phyloP scores from a whole-genome alignment of 1,284 basidiomycete species.

The Ceratorhiza oryzae-sativae region DNA sequence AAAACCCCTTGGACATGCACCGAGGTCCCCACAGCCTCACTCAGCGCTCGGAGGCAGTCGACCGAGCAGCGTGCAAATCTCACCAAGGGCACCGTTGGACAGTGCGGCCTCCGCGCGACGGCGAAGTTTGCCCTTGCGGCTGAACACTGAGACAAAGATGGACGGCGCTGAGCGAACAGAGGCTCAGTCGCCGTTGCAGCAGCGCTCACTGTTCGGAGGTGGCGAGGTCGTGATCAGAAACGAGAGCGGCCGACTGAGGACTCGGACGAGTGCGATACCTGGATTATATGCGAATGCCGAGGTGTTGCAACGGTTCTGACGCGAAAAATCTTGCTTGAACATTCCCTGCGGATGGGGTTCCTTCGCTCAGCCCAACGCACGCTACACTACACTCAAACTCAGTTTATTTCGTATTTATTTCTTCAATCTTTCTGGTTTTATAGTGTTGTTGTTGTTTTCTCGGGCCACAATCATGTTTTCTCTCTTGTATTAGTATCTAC shows the following conservation, averaged over 20 bases:
- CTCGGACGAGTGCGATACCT: slow-evolving; percentile 27
- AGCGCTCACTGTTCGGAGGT: not conserved
- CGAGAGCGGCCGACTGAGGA: slow-evolving; percentile 25
- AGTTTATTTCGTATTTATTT: slow-evolving; percentile 33
- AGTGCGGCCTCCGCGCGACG: not conserved
- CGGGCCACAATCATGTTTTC: not conserved
- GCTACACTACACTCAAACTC: slow-evolving; percentile 10
- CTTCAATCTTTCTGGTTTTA: slow-evolving; percentile 10
- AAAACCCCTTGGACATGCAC: not conserved
- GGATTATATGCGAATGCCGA: slow-evolving; percentile 33
- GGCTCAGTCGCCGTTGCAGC: slow-evolving; percentile 16
- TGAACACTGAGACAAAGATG: not conserved
- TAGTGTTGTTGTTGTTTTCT: not conserved
- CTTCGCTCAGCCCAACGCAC: no score
- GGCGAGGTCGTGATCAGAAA: slow-evolving; percentile 37
- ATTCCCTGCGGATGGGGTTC: no score
- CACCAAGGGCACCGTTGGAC: slow-evolving; percentile 19
- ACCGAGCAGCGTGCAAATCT: slow-evolving; percentile 15
- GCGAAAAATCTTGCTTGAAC: no score
- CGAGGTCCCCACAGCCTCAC: not conserved
- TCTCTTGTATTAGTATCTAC: slow-evolving; percentile 24
- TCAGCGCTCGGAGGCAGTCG: slow-evolving; percentile 11
- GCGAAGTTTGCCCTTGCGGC: slow-evolving; percentile 14
- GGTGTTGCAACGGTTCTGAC: slow-evolving; percentile 11
- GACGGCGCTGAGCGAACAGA: slow-evolving; percentile 7